phyloP scores from a whole-genome alignment of 1,284 basidiomycete genomes.

The Boletus sp. region DNA sequence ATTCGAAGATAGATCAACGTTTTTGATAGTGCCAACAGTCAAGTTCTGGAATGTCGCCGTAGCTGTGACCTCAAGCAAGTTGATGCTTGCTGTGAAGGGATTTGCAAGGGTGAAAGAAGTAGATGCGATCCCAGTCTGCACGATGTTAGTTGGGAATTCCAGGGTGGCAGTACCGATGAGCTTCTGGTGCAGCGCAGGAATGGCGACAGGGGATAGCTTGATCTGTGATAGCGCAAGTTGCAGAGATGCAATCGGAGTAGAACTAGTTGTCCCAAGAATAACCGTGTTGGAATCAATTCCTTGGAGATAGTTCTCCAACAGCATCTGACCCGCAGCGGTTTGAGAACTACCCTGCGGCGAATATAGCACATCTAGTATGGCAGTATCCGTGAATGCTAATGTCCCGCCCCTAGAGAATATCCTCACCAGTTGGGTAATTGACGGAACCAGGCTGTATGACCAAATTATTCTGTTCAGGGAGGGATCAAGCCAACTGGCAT shows the following conservation, averaged over 20 bases:
- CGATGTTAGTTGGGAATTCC: constrained; percentile 56
- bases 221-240: constrained; percentile 64
- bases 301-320: constrained; percentile 73
- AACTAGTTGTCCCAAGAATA: constrained; percentile 55
- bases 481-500: constrained; percentile 19
- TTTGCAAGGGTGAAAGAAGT: constrained; percentile 59
- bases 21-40: constrained; percentile 55
- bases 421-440: constrained; percentile 50
- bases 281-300: constrained; percentile 56
- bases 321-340: constrained; percentile 46
- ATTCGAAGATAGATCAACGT: constrained; percentile 47
- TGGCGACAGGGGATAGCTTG: constrained; percentile 55
- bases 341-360: constrained; percentile 56
- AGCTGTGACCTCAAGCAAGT: constrained; percentile 56
- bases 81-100: constrained; percentile 76
- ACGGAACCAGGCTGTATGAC: constrained; percentile 53
- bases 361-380: constrained; percentile 53
- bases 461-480: constrained; percentile 44
- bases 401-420: background rate
- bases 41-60: constrained; percentile 53
- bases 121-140: constrained; percentile 53
- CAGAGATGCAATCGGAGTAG: constrained; percentile 65
- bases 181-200: constrained; percentile 65
- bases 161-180: constrained; percentile 56
- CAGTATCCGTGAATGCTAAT: background rate